Evolutionary conservation across 2,329 filamentous ascomycete genomes (phyloP).

Genomic region (Didymellaceae sp.): DNA sequence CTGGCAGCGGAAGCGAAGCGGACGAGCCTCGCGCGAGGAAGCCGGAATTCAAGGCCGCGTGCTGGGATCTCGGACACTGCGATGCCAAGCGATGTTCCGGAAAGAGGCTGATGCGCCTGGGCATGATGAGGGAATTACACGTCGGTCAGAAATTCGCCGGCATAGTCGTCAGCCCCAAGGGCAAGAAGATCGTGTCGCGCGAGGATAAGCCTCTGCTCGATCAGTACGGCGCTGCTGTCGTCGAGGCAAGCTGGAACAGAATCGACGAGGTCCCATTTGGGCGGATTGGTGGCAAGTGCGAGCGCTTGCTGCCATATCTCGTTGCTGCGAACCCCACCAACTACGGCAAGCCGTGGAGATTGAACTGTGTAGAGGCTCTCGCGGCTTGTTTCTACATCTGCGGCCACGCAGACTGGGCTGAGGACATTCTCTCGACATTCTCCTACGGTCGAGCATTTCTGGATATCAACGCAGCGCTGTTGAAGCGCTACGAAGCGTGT

Average conservation of each 20-base stretch:
- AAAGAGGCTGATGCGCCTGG: constrained; percentile 89
- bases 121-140: constrained; percentile 90
- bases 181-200: constrained; percentile 81
- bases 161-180: constrained; percentile 94
- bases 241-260: constrained; percentile 96
- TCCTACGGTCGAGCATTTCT: constrained; percentile 88
- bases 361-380: constrained; percentile 95
- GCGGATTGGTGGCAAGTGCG: constrained; percentile 91
- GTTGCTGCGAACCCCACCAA: constrained; percentile 97
- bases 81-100: constrained; percentile 96
- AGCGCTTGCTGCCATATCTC: constrained; percentile 83
- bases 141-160: constrained; percentile 91
- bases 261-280: constrained; percentile 89
- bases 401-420: constrained; percentile 88
- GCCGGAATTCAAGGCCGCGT: constrained; percentile 85
- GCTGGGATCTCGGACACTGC: constrained; percentile 98
- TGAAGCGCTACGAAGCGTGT: constrained; percentile 86
- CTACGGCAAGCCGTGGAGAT: constrained; percentile 91
- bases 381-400: constrained; percentile 94
- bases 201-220: constrained; percentile 83
- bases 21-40: constrained; percentile 45
- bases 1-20: constrained; percentile 29
- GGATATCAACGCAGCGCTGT: constrained; percentile 82
- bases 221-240: constrained; percentile 89
- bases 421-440: constrained; percentile 81